These are phyloP conservation scores for Amoeboaphelidium protococcarum DNA, from an alignment of 371 early-diverging fungal species.

Conservation along the genomic window DNA sequence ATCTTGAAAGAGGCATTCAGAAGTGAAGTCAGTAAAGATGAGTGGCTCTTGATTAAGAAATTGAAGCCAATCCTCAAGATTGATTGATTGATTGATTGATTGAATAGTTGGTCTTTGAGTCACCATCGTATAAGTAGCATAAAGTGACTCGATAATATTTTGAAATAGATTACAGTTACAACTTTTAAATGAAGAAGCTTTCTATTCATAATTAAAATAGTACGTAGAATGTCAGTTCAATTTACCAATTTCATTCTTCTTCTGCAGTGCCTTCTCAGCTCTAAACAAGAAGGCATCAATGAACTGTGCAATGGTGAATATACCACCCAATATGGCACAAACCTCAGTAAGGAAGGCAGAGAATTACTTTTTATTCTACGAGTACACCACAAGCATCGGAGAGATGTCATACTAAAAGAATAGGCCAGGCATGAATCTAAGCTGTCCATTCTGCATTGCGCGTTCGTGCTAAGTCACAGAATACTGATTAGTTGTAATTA, in stretches of 20 bases:
- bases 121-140: too few relatives aligned
- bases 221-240: too few relatives aligned
- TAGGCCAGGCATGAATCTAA: slow-evolving; percentile 24
- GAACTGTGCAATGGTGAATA: slow-evolving; percentile 78
- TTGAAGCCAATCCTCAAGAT: slow-evolving; percentile 22
- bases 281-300: slow-evolving; percentile 68
- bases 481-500: slow-evolving; percentile 63
- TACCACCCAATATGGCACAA: slow-evolving; percentile 80
- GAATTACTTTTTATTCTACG: slow-evolving; percentile 52
- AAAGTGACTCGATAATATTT: too few relatives aligned
- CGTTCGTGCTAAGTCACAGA: slow-evolving; percentile 64
- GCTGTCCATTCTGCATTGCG: slow-evolving; percentile 28
- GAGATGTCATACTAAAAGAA: slow-evolving; percentile 89
- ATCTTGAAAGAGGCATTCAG: slow-evolving; percentile 89
- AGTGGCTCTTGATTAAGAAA: slow-evolving; percentile 62
- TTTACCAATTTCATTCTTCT: slow-evolving; percentile 72
- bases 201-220: too few relatives aligned
- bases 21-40: slow-evolving; percentile 77
- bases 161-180: too few relatives aligned
- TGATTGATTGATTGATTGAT: too few relatives aligned
- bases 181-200: too few relatives aligned
- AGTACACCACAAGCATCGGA: slow-evolving; percentile 74
- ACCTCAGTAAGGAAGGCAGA: slow-evolving; percentile 60
- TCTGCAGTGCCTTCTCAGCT: slow-evolving; percentile 44
- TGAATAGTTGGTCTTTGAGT: too few relatives aligned